Conservation (phyloP, 2,329 filamentous ascomycete genomes). For the Fusarium heterosporum region DNA sequence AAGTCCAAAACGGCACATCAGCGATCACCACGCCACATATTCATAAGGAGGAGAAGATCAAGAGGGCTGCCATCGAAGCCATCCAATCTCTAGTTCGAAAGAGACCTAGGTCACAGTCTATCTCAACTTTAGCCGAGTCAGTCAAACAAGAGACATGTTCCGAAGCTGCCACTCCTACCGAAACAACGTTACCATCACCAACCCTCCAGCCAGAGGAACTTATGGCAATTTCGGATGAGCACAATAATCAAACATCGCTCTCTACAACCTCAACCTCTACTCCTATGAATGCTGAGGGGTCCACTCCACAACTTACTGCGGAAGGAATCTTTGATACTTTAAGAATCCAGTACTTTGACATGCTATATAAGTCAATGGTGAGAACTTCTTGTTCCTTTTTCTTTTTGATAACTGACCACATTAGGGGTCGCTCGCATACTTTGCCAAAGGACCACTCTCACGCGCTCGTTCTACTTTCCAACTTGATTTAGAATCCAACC, state of each 20-base stretch:
- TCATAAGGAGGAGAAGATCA: slow-evolving; percentile 65
- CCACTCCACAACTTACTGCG: slow-evolving; percentile 55
- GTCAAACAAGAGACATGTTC: slow-evolving; percentile 32
- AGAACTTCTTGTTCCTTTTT: slow-evolving; percentile 43
- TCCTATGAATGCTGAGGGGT: slow-evolving; percentile 11
- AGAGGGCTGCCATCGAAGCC: slow-evolving; percentile 70
- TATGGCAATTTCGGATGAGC: slow-evolving; percentile 1
- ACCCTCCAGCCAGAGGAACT: slow-evolving; percentile 34
- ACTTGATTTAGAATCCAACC: slow-evolving; percentile 68
- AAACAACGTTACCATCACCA: slow-evolving; percentile 41
- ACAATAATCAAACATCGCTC: background rate
- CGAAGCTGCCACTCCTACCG: slow-evolving; percentile 22
- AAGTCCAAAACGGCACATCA: slow-evolving; percentile 34
- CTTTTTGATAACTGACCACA: slow-evolving; percentile 1
- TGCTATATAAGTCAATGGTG: slow-evolving; percentile 73
- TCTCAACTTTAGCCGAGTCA: slow-evolving; percentile 52
- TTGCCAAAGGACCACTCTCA: slow-evolving; percentile 84
- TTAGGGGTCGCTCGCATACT: slow-evolving; percentile 82
- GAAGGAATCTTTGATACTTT: slow-evolving; percentile 69
- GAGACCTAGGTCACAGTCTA: slow-evolving; percentile 59
- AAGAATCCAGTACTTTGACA: slow-evolving; percentile 68
- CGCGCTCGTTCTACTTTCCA: slow-evolving; percentile 78
- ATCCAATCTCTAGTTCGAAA: slow-evolving; percentile 71
- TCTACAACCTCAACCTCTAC: background rate
- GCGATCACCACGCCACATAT: slow-evolving; percentile 58